These are phyloP conservation scores for Carpinus viminea DNA, from an alignment of 306 rosid genomes.

Conservation along the genomic window DNA sequence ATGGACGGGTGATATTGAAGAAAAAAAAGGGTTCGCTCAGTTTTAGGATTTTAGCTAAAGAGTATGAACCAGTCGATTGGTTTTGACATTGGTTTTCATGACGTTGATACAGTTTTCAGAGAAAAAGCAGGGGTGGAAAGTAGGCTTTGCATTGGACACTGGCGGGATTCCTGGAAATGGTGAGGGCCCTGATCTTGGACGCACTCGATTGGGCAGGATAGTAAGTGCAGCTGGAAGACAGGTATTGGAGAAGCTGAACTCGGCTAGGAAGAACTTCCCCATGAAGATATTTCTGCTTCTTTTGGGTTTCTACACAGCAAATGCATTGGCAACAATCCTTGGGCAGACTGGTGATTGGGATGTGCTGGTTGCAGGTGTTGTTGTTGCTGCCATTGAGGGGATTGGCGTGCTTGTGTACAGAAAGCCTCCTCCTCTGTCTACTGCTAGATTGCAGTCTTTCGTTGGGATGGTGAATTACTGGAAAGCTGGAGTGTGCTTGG, in stretches of 20 bases:
- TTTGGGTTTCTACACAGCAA: slow-evolving; percentile 97
- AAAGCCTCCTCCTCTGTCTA: slow-evolving; percentile 55
- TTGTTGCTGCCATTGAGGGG: slow-evolving; percentile 93
- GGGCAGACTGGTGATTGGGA: slow-evolving; percentile 99
- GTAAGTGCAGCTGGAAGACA: slow-evolving; percentile 80
- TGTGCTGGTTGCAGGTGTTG: slow-evolving; percentile 93
- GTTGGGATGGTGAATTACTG: slow-evolving; percentile 77
- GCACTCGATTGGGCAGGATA: slow-evolving; percentile 92
- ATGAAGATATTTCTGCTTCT: slow-evolving; percentile 87
- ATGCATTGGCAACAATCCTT: slow-evolving; percentile 93
- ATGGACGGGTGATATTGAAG: background rate
- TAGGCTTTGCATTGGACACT: slow-evolving; percentile 82
- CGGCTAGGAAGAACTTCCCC: slow-evolving; percentile 82
- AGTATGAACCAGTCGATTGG: background rate
- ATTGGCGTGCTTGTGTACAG: slow-evolving; percentile 87
- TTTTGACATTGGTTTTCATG: slow-evolving; percentile 26
- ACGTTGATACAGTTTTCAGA: slow-evolving; percentile 52
- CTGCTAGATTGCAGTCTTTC: slow-evolving; percentile 71
- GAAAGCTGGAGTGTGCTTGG: slow-evolving; percentile 98
- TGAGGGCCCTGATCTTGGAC: slow-evolving; percentile 62
- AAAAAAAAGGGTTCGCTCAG: background rate
- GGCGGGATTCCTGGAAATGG: slow-evolving; percentile 68
- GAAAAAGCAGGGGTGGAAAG: slow-evolving; percentile 51
- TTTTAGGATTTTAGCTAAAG: background rate
- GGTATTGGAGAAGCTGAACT: slow-evolving; percentile 76